Conservation (phyloP, 108 stramenopile genomes). For the Hondaea fermentalgiana region DNA sequence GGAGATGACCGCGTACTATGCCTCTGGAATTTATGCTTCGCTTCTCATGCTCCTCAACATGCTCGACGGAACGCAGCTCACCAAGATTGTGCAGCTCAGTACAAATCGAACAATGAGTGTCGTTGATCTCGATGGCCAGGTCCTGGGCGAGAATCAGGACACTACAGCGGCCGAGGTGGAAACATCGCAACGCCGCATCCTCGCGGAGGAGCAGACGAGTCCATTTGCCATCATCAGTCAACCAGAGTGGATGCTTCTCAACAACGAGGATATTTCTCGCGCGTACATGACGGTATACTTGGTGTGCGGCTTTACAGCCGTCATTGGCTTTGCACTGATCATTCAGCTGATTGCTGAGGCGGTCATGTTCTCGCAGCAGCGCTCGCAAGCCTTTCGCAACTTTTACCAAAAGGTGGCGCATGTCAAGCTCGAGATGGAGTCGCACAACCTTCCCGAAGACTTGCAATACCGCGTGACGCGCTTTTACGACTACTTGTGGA, state of each 20-base stretch:
- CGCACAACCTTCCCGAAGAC: not conserved
- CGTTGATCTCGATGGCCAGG: not conserved
- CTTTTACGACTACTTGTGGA: conserved; percentile 12
- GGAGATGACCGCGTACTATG: not conserved
- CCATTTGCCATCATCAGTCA: not conserved
- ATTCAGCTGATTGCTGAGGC: not conserved
- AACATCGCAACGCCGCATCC: too few relatives aligned
- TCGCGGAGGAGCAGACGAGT: too few relatives aligned
- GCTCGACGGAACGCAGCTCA: not conserved
- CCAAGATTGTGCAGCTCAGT: not conserved
- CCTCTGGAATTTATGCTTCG: not conserved
- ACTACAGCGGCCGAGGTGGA: too few relatives aligned
- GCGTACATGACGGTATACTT: not conserved
- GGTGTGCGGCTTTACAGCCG: not conserved
- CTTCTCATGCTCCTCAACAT: not conserved
- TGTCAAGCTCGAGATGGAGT: not conserved
- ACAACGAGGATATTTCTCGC: not conserved
- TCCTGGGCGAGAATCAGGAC: not conserved
- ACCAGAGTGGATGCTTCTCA: not conserved
- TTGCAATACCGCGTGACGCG: not conserved
- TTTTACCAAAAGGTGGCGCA: not conserved
- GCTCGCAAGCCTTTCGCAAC: not conserved
- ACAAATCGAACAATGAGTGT: not conserved
- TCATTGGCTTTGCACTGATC: not conserved
- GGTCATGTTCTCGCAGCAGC: not conserved